Evolutionary conservation across 129 eudicot genomes (phyloP), one percentile per base, ranked within the genome.

Genomic region (Tagetes erecta): DNA sequence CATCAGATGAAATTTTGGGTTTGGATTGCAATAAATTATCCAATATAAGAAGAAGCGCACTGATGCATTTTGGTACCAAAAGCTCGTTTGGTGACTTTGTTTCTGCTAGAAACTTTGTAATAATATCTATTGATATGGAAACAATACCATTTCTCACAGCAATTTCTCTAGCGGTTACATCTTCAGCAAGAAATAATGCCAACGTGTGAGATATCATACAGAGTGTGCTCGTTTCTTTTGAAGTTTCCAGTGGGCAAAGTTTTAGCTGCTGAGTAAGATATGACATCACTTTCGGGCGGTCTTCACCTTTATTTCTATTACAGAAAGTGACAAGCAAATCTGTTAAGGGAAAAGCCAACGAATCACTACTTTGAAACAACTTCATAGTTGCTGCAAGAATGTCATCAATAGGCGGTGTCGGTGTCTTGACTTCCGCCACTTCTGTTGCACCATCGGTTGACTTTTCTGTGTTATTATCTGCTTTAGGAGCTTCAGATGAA

Each of bases 261-360:
- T 86, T 88, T 34, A 94, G 82, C 80, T 86, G 96, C 79, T 91
- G 87, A 70, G 88, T 85, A 64, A 94, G 89, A 78, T 83, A 88
- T 41, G 92, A 76, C 8, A 84, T 80, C 51, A 94, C 97, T 85
- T 77, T 86, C 13, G 83, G 77, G 11, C 99, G 96, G 59, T 94
- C 99, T 80, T 88, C 99, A 41, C 97, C 97, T 84, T 94, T 94
- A 83, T 91, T 90, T 72, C 96, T 75, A 71, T 76, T 91, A 83
- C 97, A 94, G 47, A 94, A 89, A 36, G 97, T 94, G 35, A 79
- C 83, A 69, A 94, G 96, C 84, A 94, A 80, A 83, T 90, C 96
- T 37, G 93, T 88, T 78, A 94, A 83, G 0, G 93, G 87, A 71
- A 86, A 94, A 30, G 96, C 97, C 82, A 94, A 68, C 1, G 88